These are phyloP conservation scores for Pulveroboletus sp. DNA, from an alignment of 1,284 basidiomycete species.

Conservation along the genomic window DNA sequence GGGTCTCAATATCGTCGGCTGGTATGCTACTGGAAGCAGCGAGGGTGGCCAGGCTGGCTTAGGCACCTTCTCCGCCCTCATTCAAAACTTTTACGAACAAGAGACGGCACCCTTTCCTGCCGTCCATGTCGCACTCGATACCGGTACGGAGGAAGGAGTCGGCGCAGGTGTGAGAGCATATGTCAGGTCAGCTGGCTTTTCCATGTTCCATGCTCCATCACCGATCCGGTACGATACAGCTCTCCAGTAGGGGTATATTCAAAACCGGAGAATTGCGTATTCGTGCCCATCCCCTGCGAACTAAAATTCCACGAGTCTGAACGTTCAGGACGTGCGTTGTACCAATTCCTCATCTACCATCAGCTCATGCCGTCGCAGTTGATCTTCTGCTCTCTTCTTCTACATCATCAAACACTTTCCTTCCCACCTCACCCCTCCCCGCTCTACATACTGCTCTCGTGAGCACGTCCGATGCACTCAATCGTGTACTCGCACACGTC, in stretches of 20 bases:
- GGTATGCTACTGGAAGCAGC: slow-evolving; percentile 50
- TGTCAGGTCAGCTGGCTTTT: slow-evolving; percentile 57
- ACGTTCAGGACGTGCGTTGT: slow-evolving; percentile 74
- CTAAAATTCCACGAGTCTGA: slow-evolving; percentile 82
- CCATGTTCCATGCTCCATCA: background rate
- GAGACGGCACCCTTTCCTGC: slow-evolving; percentile 89
- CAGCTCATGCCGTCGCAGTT: slow-evolving; percentile 43
- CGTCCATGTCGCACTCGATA: slow-evolving; percentile 92
- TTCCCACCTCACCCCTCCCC: slow-evolving; percentile 22
- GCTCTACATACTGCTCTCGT: slow-evolving; percentile 30
- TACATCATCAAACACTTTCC: slow-evolving; percentile 9
- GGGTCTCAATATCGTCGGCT: slow-evolving; percentile 81
- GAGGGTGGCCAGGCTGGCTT: slow-evolving; percentile 56
- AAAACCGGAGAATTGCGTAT: slow-evolving; percentile 90
- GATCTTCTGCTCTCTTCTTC: slow-evolving; percentile 65
- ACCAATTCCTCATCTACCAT: background rate
- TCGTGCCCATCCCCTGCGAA: slow-evolving; percentile 83
- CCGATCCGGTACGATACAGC: slow-evolving; percentile 37
- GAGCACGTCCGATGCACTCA: slow-evolving; percentile 60
- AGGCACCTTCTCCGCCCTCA: slow-evolving; percentile 94
- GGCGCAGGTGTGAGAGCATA: slow-evolving; percentile 86
- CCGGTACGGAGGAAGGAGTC: slow-evolving; percentile 68
- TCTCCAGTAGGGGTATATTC: slow-evolving; percentile 82
- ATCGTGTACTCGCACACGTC: slow-evolving; percentile 86
- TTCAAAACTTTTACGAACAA: slow-evolving; percentile 97